Evolutionary conservation across 2,329 filamentous ascomycete genomes (phyloP).

Genomic region (Cadophora sp.): DNA sequence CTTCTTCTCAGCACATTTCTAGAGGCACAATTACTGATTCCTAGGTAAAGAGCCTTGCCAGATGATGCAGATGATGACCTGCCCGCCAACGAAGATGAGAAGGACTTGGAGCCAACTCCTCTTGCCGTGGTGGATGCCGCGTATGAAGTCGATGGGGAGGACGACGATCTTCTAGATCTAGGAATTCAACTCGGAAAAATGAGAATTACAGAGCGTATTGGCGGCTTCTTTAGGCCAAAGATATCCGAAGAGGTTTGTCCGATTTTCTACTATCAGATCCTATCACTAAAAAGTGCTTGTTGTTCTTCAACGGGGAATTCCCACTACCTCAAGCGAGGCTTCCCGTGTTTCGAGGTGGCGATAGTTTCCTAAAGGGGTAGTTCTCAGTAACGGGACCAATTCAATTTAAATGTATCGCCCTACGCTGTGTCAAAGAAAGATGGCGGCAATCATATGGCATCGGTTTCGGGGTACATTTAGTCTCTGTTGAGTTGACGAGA

Average conservation of each 20-base stretch:
- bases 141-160: constrained; percentile 70
- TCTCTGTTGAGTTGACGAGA: no score
- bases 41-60: constrained; percentile 40
- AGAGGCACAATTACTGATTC: no score
- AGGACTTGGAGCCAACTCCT: constrained; percentile 68
- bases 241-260: constrained; percentile 59
- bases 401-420: no score
- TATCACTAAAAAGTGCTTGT: neutral
- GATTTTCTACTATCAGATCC: constrained; percentile 15
- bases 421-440: no score
- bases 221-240: constrained; percentile 73
- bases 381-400: no score
- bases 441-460: no score
- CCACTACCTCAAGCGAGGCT: neutral
- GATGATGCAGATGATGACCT: constrained; percentile 57
- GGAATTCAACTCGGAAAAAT: constrained; percentile 75
- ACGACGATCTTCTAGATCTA: constrained; percentile 73
- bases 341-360: no score
- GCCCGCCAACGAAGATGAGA: constrained; percentile 59
- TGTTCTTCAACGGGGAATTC: neutral
- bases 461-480: no score
- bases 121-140: constrained; percentile 69
- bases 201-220: constrained; percentile 76
- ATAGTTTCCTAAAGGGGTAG: no score
- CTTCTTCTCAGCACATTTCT: no score